phyloP scores from a whole-genome alignment of 164 flowering plant species.

The Platanus orientalis region DNA sequence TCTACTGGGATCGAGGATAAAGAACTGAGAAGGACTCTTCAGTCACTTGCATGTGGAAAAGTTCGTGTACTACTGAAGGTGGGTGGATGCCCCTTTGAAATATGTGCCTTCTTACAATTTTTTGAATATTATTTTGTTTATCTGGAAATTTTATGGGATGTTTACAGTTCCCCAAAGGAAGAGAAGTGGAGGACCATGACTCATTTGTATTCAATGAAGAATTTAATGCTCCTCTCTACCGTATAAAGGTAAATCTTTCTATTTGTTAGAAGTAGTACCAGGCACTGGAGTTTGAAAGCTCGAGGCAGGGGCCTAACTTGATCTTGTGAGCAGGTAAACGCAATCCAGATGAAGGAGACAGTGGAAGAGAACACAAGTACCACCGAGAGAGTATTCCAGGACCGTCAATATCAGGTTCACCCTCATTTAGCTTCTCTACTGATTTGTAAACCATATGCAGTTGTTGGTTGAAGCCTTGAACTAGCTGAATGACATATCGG shows the following conservation, averaged over 20 bases:
- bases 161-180: slow-evolving; percentile 74
- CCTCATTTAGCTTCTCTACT: neutral
- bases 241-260: slow-evolving; percentile 58
- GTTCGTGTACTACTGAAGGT: slow-evolving; percentile 89
- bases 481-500: neutral
- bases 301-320: slow-evolving; percentile 1
- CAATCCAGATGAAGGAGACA: slow-evolving; percentile 98
- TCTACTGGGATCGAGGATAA: slow-evolving; percentile 86
- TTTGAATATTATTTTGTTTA: too few relatives aligned
- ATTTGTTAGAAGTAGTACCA: neutral
- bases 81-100: slow-evolving; percentile 4
- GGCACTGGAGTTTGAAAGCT: neutral
- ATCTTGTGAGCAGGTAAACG: slow-evolving; percentile 67
- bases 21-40: slow-evolving; percentile 85
- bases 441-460: neutral
- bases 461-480: neutral
- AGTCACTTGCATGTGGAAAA: slow-evolving; percentile 91
- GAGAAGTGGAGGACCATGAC: slow-evolving; percentile 82
- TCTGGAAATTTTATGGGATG: neutral
- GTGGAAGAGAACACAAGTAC: slow-evolving; percentile 97
- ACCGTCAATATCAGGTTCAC: slow-evolving; percentile 94
- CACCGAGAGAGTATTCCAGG: slow-evolving; percentile 95
- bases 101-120: neutral
- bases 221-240: slow-evolving; percentile 82
- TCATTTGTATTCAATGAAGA: slow-evolving; percentile 73